Conservation (phyloP, 1,284 basidiomycete genomes). For the Sporisorium reilianum region DNA sequence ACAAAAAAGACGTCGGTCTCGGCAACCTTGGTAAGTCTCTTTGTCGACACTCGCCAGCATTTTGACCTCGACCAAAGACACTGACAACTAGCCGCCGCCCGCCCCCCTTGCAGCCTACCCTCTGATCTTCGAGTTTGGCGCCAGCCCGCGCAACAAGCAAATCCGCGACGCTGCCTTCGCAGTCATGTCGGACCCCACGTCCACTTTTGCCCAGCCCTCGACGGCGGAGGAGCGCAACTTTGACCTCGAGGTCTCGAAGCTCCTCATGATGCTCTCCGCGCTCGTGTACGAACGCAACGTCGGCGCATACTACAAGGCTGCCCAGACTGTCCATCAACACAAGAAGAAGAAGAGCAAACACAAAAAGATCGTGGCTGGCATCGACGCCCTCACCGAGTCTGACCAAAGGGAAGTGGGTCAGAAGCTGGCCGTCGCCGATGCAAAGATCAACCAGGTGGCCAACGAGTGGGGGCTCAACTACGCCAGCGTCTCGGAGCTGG, state of each 20-base stretch:
- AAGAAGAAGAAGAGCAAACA: slow-evolving; percentile 30
- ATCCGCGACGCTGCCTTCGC: slow-evolving; percentile 60
- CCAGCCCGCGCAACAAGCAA: slow-evolving; percentile 41
- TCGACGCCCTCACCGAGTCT: slow-evolving; percentile 24
- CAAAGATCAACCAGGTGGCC: slow-evolving; percentile 39
- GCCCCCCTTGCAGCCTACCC: slow-evolving; percentile 60
- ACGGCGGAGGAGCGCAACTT: slow-evolving; percentile 46
- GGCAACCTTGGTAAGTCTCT: slow-evolving; percentile 31
- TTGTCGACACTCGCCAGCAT: too few relatives aligned
- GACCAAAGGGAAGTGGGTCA: slow-evolving; percentile 26
- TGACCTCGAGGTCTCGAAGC: slow-evolving; percentile 51
- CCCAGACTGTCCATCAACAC: slow-evolving; percentile 4
- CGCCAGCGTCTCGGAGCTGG: slow-evolving; percentile 43
- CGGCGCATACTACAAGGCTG: slow-evolving; percentile 24
- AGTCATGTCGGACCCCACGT: slow-evolving; percentile 48
- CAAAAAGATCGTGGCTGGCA: slow-evolving; percentile 10
- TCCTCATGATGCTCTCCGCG: slow-evolving; percentile 45
- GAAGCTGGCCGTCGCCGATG: slow-evolving; percentile 27
- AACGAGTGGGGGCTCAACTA: slow-evolving; percentile 51
- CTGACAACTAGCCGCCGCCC: neutral
- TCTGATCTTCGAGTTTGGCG: slow-evolving; percentile 64
- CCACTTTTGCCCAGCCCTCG: slow-evolving; percentile 22
- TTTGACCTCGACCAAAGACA: too few relatives aligned
- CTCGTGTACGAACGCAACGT: slow-evolving; percentile 51
- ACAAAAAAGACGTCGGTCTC: slow-evolving; percentile 25